Evolutionary conservation across 2,329 filamentous ascomycete genomes (phyloP).

Genomic region (Nigrospora sphaerica): DNA sequence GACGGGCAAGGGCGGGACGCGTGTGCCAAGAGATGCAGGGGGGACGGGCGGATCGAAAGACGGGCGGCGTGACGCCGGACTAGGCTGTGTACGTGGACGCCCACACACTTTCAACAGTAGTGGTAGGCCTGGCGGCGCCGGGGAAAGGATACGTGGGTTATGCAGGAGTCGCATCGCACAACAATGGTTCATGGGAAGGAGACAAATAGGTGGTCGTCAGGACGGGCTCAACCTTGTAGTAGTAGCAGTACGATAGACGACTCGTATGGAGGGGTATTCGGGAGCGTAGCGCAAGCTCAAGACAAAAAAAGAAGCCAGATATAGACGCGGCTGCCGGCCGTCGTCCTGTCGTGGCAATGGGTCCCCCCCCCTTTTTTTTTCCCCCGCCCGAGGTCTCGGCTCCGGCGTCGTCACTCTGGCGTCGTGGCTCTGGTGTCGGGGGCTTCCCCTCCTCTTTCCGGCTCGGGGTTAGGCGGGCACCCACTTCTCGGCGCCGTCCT

Average conservation of each 20-base stretch:
- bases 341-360: not conserved
- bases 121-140: too few relatives aligned
- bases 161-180: too few relatives aligned
- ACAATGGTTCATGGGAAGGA: too few relatives aligned
- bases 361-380: conserved; percentile 1
- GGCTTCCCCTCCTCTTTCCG: conserved; percentile 4
- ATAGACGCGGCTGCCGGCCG: too few relatives aligned
- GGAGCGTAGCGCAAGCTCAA: conserved; percentile 1
- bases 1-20: conserved; percentile 7
- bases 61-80: too few relatives aligned
- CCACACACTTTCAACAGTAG: too few relatives aligned
- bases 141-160: too few relatives aligned
- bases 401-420: not conserved
- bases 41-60: too few relatives aligned
- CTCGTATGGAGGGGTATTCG: conserved; percentile 12
- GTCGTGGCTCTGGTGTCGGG: too few relatives aligned
- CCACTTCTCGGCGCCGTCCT: conserved; percentile 30
- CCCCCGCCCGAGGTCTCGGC: not conserved
- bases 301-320: too few relatives aligned
- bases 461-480: conserved; percentile 18
- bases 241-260: conserved; percentile 19
- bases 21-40: too few relatives aligned
- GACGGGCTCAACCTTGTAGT: conserved; percentile 23
- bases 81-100: too few relatives aligned
- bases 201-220: not conserved